Conservation (phyloP, 108 stramenopile species). For the Cyclotella sp. region DNA sequence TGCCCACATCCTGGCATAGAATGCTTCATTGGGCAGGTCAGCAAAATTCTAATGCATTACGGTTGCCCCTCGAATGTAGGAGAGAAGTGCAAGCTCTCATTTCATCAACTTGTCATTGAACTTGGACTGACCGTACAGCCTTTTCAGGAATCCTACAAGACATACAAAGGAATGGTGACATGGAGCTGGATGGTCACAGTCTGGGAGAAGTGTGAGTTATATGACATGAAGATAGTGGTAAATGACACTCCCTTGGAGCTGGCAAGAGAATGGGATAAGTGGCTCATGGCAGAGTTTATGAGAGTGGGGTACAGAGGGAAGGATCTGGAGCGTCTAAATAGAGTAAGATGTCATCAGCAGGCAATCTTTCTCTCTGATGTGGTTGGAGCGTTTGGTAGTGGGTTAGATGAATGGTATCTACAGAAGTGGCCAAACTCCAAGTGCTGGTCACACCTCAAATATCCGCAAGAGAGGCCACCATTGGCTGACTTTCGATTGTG, state of each 20-base stretch:
- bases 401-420: conserved; percentile 26
- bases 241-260: not conserved
- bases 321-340: conserved; percentile 8
- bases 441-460: conserved; percentile 10
- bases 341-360: conserved; percentile 24
- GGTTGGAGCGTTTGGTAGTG: not conserved
- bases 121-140: no score
- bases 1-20: conserved; percentile 11
- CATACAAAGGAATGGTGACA: no score
- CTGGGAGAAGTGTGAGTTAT: conserved; percentile 14
- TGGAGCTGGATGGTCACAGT: not conserved
- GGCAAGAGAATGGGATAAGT: conserved; percentile 16
- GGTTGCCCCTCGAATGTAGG: conserved; percentile 3
- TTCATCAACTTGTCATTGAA: no score
- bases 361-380: conserved; percentile 29
- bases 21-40: conserved; percentile 11
- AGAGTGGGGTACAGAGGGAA: not conserved
- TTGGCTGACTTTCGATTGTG: no score
- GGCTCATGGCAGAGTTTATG: conserved; percentile 18
- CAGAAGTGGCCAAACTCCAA: not conserved
- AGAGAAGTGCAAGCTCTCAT: not conserved
- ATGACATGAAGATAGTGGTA: not conserved
- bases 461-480: not conserved
- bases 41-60: conserved; percentile 26
- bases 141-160: no score